phyloP scores from a whole-genome alignment of 2,329 filamentous ascomycete species.

The Alternaria novae-zelandiae region DNA sequence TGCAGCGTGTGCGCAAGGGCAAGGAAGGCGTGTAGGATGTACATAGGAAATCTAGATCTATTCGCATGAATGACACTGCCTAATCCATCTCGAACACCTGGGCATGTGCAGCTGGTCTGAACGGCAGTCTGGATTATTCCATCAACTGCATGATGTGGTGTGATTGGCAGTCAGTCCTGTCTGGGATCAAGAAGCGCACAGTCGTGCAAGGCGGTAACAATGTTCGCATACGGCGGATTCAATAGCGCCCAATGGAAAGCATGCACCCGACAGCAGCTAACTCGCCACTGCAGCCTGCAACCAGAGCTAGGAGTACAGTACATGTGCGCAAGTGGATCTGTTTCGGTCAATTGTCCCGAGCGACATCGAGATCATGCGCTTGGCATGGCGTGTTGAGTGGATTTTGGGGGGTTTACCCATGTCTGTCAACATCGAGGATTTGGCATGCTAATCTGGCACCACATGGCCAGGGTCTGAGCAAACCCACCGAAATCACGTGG shows the following conservation, averaged over 20 bases:
- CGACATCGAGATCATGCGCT: constrained; percentile 3
- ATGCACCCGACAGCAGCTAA: background rate
- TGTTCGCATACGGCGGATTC: background rate
- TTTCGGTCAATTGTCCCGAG: background rate
- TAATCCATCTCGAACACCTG: background rate
- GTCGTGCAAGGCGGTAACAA: background rate
- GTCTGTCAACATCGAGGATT: constrained; percentile 2
- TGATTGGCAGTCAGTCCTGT: background rate
- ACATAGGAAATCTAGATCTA: constrained; percentile 3
- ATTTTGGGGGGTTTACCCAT: constrained; percentile 1
- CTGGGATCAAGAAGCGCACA: background rate
- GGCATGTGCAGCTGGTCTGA: background rate
- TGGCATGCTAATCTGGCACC: constrained; percentile 3
- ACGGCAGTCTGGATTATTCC: background rate
- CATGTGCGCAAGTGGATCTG: background rate
- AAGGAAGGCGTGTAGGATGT: constrained; percentile 5
- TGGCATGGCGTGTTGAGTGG: background rate
- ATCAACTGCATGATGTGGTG: background rate
- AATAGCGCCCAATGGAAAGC: background rate
- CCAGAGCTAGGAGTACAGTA: background rate
- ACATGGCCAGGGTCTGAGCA: background rate
- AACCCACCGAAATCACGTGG: background rate
- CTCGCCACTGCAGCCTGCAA: background rate
- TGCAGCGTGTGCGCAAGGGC: background rate
- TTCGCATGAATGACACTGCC: background rate